phyloP scores from a whole-genome alignment of 176 grass and related monocot species.

The Carex myosuroides region DNA sequence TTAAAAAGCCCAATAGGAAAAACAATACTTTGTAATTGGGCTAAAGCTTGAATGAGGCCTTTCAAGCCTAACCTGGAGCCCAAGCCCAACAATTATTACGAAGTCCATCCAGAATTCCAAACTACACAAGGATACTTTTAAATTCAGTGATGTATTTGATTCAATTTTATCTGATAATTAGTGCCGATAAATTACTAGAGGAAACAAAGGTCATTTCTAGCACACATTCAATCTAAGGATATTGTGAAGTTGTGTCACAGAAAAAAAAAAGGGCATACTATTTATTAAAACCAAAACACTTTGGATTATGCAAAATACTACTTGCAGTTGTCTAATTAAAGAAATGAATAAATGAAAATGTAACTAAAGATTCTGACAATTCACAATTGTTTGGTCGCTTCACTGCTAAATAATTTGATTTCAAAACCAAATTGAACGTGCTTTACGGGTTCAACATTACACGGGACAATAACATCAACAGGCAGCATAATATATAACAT shows the following conservation, averaged over 20 bases:
- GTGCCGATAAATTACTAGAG: no score
- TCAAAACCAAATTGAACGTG: neutral
- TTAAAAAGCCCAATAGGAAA: no score
- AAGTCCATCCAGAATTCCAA: neutral
- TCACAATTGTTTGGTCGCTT: neutral
- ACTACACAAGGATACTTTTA: neutral
- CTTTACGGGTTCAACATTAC: neutral
- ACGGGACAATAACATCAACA: no score
- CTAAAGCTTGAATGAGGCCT: neutral
- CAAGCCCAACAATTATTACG: neutral
- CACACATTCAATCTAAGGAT: no score
- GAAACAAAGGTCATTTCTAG: no score
- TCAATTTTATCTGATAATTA: no score
- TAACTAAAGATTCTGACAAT: neutral
- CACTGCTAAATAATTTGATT: neutral
- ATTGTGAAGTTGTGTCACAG: no score
- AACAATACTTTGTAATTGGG: neutral
- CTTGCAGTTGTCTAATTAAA: neutral
- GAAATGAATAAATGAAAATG: neutral
- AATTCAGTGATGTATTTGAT: no score
- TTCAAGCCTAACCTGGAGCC: neutral
- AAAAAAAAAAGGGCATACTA: no score
- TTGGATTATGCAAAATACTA: neutral
- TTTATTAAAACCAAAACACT: neutral
- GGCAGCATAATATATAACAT: no score